These are phyloP conservation scores for Mucor sp. DNA, from an alignment of 371 early-diverging fungal species.

Conservation along the genomic window DNA sequence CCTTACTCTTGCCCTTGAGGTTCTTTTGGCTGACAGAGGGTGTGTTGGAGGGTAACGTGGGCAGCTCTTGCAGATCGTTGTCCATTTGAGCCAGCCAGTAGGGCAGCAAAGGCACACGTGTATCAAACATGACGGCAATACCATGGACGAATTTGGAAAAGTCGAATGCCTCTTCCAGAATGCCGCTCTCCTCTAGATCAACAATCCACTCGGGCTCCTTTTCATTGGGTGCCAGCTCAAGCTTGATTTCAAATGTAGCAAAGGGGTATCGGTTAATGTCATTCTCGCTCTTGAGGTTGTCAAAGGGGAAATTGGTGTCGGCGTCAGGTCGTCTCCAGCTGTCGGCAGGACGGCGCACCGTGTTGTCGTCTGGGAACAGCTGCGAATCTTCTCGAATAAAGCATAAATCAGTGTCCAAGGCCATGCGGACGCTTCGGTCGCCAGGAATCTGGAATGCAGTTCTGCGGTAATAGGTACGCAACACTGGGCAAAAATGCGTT, in stretches of 20 bases:
- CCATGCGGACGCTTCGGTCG: constrained; percentile 96
- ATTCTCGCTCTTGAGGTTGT: constrained; percentile 62
- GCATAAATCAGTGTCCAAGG: constrained; percentile 98
- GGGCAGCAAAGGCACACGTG: constrained; percentile 89
- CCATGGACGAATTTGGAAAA: constrained; percentile 99
- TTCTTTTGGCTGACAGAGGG: constrained; percentile 11
- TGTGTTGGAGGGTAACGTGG: constrained; percentile 29
- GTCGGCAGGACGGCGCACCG: constrained; percentile 63
- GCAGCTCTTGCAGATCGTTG: constrained; percentile 74
- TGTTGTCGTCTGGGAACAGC: constrained; percentile 60
- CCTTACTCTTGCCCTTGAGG: constrained; percentile 13
- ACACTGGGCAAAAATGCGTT: constrained; percentile 35
- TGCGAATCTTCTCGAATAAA: constrained; percentile 96
- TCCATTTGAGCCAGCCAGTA: constrained; percentile 93
- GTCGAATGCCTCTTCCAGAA: constrained; percentile 97
- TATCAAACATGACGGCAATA: constrained; percentile 89
- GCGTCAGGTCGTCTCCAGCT: constrained; percentile 95
- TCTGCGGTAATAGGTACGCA: constrained; percentile 97
- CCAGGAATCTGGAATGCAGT: constrained; percentile 99
- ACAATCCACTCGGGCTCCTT: constrained; percentile 95
- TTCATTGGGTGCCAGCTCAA: constrained; percentile 88
- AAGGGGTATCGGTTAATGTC: constrained; percentile 96
- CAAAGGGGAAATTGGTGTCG: constrained; percentile 90
- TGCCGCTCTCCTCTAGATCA: constrained; percentile 86
- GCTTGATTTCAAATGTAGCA: constrained; percentile 98